Evolutionary conservation across 1,284 basidiomycete genomes (phyloP).

Genomic region (Fomitopsis schrenkii): DNA sequence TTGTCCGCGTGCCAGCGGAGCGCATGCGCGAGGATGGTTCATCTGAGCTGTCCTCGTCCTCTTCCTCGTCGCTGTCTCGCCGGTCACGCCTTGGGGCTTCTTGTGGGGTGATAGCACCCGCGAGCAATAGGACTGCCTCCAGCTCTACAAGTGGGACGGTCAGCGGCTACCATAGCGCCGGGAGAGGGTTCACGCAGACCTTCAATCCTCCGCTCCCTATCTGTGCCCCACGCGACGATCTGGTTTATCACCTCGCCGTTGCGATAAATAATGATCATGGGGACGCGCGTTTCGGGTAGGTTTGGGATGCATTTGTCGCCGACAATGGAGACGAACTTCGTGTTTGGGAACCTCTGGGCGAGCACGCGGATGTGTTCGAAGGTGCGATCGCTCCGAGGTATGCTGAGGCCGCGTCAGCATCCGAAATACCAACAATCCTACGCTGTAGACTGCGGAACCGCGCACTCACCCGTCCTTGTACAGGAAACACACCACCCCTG

Average conservation of each 20-base stretch:
- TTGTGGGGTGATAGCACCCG: conserved; percentile 55
- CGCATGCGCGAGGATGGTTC: conserved; percentile 44
- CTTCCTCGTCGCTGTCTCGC: conserved; percentile 34
- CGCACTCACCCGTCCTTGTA: conserved; percentile 80
- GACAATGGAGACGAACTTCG: conserved; percentile 95
- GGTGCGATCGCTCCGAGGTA: conserved; percentile 77
- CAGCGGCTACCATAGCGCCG: neutral
- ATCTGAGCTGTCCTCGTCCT: conserved; percentile 35
- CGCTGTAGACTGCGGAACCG: too few species aligned
- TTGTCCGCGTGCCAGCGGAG: conserved; percentile 55
- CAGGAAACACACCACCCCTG: conserved; percentile 84
- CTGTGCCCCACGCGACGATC: conserved; percentile 78
- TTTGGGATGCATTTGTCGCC: conserved; percentile 96
- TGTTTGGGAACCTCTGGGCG: conserved; percentile 80
- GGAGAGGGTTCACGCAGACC: conserved; percentile 42
- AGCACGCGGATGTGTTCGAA: conserved; percentile 70
- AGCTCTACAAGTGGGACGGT: conserved; percentile 45
- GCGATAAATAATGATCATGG: conserved; percentile 91
- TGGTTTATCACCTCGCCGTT: conserved; percentile 89
- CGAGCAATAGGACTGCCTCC: conserved; percentile 60
- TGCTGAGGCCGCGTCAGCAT: conserved; percentile 37
- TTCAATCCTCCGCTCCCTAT: conserved; percentile 75
- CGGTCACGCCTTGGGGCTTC: conserved; percentile 33
- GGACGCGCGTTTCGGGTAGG: conserved; percentile 88
- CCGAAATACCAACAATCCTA: too few species aligned